phyloP scores from a whole-genome alignment of 768 basidiomycete genomes.

The Collybia mongolica region DNA sequence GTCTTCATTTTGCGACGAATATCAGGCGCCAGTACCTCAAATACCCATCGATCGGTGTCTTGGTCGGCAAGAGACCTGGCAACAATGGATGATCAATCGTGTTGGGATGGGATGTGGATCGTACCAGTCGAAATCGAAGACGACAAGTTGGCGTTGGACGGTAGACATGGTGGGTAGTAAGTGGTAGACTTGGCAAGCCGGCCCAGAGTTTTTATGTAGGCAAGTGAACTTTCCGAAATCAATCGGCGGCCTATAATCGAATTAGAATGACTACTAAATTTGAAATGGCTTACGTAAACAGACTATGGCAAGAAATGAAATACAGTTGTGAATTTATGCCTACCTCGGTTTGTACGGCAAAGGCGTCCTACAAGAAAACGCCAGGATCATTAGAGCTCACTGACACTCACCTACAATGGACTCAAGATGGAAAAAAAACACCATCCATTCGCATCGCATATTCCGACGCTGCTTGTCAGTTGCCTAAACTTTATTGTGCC shows the following conservation, averaged over 20 bases:
- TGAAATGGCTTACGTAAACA: constrained; percentile 22
- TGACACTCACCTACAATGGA: constrained; percentile 74
- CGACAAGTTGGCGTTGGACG: constrained; percentile 65
- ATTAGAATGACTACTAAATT: background rate
- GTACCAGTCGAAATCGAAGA: constrained; percentile 98
- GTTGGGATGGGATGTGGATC: constrained; percentile 2
- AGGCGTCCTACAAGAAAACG: constrained; percentile 83
- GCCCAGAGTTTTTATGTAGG: too few relatives aligned
- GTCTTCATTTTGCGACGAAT: constrained; percentile 80
- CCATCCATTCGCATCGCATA: constrained; percentile 65
- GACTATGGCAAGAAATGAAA: background rate
- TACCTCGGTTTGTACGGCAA: constrained; percentile 67
- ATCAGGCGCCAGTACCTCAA: constrained; percentile 84
- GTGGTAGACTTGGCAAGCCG: background rate
- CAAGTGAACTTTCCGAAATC: too few relatives aligned
- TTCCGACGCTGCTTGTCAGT: constrained; percentile 62
- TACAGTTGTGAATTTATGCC: constrained; percentile 44
- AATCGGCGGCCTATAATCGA: too few relatives aligned
- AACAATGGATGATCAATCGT: constrained; percentile 5
- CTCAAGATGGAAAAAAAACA: constrained; percentile 64
- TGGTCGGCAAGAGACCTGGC: constrained; percentile 89
- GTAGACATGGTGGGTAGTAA: constrained; percentile 23
- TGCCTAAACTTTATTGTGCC: constrained; percentile 9
- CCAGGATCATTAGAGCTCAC: constrained; percentile 76
- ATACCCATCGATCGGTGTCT: constrained; percentile 93